phyloP scores from a whole-genome alignment of 164 flowering plant genomes.

The Nelumbo lutea region DNA sequence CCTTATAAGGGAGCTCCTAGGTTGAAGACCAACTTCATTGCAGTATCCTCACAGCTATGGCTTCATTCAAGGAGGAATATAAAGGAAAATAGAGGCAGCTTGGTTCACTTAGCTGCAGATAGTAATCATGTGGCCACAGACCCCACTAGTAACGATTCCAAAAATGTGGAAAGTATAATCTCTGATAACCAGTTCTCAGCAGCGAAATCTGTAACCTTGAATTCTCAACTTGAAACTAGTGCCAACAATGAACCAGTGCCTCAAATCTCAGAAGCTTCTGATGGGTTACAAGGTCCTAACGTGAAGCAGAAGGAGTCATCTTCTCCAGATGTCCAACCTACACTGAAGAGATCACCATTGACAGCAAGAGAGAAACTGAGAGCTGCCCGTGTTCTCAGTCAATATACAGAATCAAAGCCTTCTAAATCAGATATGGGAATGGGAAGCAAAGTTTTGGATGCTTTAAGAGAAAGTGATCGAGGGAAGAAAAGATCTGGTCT shows the following conservation, averaged over 20 bases:
- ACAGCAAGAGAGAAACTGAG: conserved; percentile 85
- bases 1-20: conserved; percentile 22
- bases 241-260: conserved; percentile 10
- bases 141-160: conserved; percentile 21
- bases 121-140: conserved; percentile 36
- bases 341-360: conserved; percentile 44
- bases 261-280: conserved; percentile 22
- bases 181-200: conserved; percentile 20
- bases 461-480: conserved; percentile 63
- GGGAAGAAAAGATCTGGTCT: conserved; percentile 74
- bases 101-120: conserved; percentile 29
- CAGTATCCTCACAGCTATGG: conserved; percentile 14
- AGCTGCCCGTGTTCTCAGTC: conserved; percentile 81
- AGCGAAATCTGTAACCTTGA: conserved; percentile 17
- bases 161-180: conserved; percentile 19
- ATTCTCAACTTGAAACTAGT: conserved; percentile 14
- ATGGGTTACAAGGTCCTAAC: conserved; percentile 22
- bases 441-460: conserved; percentile 69
- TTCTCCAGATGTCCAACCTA: conserved; percentile 20
- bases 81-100: conserved; percentile 20
- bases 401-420: conserved; percentile 54
- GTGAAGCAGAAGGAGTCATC: conserved; percentile 12
- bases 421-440: conserved; percentile 49
- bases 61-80: conserved; percentile 21
- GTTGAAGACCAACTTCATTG: conserved; percentile 16